phyloP scores from a whole-genome alignment of 768 basidiomycete species.

The Leccinum disarticulatum region DNA sequence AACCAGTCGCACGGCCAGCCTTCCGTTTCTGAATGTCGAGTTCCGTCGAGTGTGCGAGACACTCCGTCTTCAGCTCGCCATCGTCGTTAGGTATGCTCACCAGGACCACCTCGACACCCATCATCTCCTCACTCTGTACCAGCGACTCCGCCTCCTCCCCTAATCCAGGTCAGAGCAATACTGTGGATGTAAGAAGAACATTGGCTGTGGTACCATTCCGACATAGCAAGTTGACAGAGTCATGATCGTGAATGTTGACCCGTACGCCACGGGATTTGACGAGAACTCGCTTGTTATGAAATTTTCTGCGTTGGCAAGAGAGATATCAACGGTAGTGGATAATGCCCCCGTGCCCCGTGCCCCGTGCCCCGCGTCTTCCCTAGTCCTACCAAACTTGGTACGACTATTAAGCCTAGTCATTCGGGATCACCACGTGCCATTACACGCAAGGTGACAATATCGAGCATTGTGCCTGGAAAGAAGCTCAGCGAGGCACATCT shows the following conservation, averaged over 20 bases:
- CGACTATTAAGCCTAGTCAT: slow-evolving; percentile 6
- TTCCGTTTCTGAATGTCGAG: no score
- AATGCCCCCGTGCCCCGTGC: slow-evolving; percentile 64
- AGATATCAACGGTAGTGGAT: slow-evolving; percentile 73
- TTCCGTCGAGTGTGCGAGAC: no score
- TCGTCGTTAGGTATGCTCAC: no score
- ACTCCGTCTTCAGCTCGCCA: no score
- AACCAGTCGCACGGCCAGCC: no score
- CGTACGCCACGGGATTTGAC: slow-evolving; percentile 96
- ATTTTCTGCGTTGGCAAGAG: slow-evolving; percentile 92
- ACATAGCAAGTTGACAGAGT: slow-evolving; percentile 94
- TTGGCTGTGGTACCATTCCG: slow-evolving; percentile 83
- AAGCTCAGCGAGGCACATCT: slow-evolving; percentile 65
- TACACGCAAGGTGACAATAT: slow-evolving; percentile 68
- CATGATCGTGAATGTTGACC: slow-evolving; percentile 99
- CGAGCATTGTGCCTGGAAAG: slow-evolving; percentile 51
- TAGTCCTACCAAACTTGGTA: slow-evolving; percentile 24
- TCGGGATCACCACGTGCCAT: slow-evolving; percentile 27
- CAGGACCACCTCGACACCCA: no score
- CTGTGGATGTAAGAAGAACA: slow-evolving; percentile 67
- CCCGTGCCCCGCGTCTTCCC: slow-evolving; percentile 48
- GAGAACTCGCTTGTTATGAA: slow-evolving; percentile 99
- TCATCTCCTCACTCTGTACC: no score
- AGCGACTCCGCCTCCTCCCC: no score
- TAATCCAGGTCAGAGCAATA: slow-evolving; percentile 53